Conservation (phyloP, 371 early-diverging fungal species). For the Rhizopus microsporus region DNA sequence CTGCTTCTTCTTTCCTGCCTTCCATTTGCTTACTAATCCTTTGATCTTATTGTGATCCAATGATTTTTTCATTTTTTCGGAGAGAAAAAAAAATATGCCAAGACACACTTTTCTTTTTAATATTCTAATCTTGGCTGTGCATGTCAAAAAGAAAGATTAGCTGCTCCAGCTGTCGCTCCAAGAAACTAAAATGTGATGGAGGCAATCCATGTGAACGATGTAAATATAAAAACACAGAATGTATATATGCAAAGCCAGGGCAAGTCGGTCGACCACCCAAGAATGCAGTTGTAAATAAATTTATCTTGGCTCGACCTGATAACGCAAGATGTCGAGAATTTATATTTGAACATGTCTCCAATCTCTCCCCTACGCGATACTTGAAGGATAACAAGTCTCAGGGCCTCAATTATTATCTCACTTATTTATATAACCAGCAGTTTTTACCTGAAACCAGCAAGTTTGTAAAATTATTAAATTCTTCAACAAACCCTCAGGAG, state of each 20-base stretch:
- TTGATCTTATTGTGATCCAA: too few relatives aligned
- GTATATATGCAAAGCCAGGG: constrained; percentile 25
- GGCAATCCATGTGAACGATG: constrained; percentile 29
- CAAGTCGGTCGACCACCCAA: constrained; percentile 36
- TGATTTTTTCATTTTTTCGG: too few relatives aligned
- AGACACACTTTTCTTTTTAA: too few relatives aligned
- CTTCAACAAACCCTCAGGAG: too few relatives aligned
- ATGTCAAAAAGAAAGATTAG: constrained; percentile 30
- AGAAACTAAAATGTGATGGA: constrained; percentile 35
- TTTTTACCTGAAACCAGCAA: background rate
- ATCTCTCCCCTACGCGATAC: constrained; percentile 8
- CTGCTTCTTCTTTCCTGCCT: too few relatives aligned
- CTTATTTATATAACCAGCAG: constrained; percentile 1
- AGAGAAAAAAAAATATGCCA: too few relatives aligned
- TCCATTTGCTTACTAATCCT: too few relatives aligned
- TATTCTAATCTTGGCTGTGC: too few relatives aligned
- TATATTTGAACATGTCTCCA: constrained; percentile 23
- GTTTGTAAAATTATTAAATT: too few relatives aligned
- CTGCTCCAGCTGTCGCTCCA: constrained; percentile 26
- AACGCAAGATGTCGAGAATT: constrained; percentile 14
- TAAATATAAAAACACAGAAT: constrained; percentile 10
- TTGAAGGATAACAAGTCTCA: constrained; percentile 8
- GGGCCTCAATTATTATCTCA: constrained; percentile 9
- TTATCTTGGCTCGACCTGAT: constrained; percentile 12
- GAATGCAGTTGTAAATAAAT: constrained; percentile 37